Conservation (phyloP, 257 asterid species). For the Leptodermis oblonga region DNA sequence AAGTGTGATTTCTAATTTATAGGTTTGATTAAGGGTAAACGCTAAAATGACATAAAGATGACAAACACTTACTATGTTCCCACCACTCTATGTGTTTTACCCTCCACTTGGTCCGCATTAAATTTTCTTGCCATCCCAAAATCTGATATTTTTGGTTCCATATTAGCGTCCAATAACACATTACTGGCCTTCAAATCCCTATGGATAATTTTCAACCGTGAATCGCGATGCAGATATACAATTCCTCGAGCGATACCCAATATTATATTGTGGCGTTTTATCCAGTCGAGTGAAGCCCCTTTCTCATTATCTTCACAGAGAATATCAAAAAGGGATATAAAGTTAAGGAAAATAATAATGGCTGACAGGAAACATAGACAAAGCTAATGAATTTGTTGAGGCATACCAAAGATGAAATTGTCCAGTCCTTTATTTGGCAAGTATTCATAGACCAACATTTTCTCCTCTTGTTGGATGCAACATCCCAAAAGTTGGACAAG, state of each 20-base stretch:
- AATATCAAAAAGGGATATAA: not conserved
- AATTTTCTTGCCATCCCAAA: slow-evolving; percentile 38
- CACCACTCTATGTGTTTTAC: slow-evolving; percentile 26
- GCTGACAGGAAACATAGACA: not conserved
- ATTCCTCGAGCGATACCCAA: slow-evolving; percentile 31
- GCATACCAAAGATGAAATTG: too few species aligned
- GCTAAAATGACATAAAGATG: too few species aligned
- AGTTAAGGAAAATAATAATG: not conserved
- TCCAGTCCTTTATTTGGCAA: too few species aligned
- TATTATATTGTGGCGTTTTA: slow-evolving; percentile 22
- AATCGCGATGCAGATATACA: slow-evolving; percentile 30
- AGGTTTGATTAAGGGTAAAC: too few species aligned
- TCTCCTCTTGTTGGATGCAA: too few species aligned
- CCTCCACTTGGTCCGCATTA: slow-evolving; percentile 21
- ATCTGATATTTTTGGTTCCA: slow-evolving; percentile 39
- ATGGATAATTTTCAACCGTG: slow-evolving; percentile 30
- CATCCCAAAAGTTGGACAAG: too few species aligned
- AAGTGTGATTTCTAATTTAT: too few species aligned
- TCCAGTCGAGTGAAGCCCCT: slow-evolving; percentile 20
- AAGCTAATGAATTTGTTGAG: too few species aligned
- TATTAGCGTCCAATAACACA: slow-evolving; percentile 20
- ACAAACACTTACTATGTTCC: slow-evolving; percentile 31
- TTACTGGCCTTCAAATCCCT: slow-evolving; percentile 39
- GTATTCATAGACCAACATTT: too few species aligned
- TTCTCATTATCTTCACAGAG: slow-evolving; percentile 17